These are phyloP conservation scores for Hamamelis virginiana DNA, from an alignment of 164 flowering plant species.

Conservation along the genomic window DNA sequence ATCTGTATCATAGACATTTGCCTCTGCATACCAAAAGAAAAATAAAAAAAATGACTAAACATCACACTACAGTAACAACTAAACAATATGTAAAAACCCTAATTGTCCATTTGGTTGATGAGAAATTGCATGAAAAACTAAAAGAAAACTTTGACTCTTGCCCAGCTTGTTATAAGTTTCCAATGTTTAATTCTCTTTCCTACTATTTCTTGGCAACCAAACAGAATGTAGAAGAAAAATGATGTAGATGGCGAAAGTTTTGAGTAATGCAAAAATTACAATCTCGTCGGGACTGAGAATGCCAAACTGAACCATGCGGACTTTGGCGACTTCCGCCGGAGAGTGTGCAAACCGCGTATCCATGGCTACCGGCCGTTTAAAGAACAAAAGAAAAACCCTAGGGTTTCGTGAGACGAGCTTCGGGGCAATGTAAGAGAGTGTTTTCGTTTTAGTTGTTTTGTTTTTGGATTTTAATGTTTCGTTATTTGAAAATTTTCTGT, in stretches of 20 bases:
- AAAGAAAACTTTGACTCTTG: neutral
- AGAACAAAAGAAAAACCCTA: conserved; percentile 8
- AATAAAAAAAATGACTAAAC: conserved; percentile 3
- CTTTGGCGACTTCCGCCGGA: conserved; percentile 77
- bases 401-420: neutral
- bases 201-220: conserved; percentile 7
- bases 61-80: neutral
- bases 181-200: too few relatives aligned
- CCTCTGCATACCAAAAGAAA: conserved; percentile 55
- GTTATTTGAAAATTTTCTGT: too few relatives aligned
- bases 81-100: too few relatives aligned
- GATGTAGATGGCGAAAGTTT: too few relatives aligned
- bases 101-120: neutral
- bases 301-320: conserved; percentile 67
- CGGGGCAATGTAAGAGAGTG: neutral
- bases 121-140: neutral
- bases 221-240: neutral
- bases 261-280: conserved; percentile 24
- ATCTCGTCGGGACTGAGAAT: conserved; percentile 76
- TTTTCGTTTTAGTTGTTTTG: neutral
- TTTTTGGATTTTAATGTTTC: neutral
- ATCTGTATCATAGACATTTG: conserved; percentile 98
- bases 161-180: too few relatives aligned
- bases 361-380: conserved; percentile 33
- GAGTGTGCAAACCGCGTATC: conserved; percentile 60